Evolutionary conservation across 768 basidiomycete genomes (phyloP), one percentile per base, ranked within the genome.

Genomic region (Roridomyces roridus): DNA sequence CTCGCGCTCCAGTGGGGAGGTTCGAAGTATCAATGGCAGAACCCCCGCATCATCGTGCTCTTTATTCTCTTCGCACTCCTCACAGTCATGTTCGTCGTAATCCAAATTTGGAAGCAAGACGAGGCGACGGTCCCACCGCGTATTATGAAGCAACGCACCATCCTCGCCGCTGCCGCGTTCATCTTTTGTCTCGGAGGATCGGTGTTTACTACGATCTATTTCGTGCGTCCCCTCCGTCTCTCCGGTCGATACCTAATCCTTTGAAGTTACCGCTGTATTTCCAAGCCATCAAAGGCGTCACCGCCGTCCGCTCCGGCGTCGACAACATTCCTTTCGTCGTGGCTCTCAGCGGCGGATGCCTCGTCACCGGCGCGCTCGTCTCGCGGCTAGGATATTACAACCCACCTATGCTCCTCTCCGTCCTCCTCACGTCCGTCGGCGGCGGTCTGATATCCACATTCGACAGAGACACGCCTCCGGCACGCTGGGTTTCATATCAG

Each of bases 1-100:
- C 68, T 81, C 6, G 74, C 80, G 5, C 66, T 81, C 2, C 75
- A 78, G 48, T 79, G 77, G 76, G 80, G 79, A 17, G 80, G 80
- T 0, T 73, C 75, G 55, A 66, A 66, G 14, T 75, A 76, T 59
- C 64, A 72, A 1, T 83, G 81, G 81, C 65, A 64, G 37, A 71
- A 72, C 47, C 40, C 42, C 14, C 59, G 59, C 45, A 55, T 60
- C 9, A 55, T 60, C 28, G 52, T 26, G 1, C 59, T 60, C 21
- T 51, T 60, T 17, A 52, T 60, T 9, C 21, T 55, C 42, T 60
- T 60, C 37, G 59, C 52, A 7, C 47, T 70, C 65, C 8, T 65
- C 41, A 56, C 56, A 35, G 20, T 21, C 21, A 24, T 31, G 8
- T 65, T 65, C 57, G 24, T 62, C 21, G 44, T 12, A 21, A 44